These are phyloP conservation scores for Dioszegia aurantiaca DNA, from an alignment of 768 basidiomycete genomes.

Conservation along the genomic window DNA sequence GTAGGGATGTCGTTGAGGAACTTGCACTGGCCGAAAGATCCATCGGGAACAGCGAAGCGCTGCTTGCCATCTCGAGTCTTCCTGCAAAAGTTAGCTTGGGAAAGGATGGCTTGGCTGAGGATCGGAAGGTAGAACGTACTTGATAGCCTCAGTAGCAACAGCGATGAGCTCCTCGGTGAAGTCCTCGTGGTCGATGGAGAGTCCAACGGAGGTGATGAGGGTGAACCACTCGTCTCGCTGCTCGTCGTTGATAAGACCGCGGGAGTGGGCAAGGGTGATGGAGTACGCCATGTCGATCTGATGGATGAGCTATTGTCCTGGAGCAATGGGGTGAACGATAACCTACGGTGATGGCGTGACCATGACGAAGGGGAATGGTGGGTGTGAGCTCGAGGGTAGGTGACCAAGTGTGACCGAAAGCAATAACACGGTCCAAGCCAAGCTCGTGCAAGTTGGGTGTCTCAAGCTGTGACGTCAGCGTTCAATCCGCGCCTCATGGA, in stretches of 20 bases:
- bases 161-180: constrained; percentile 49
- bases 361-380: constrained; percentile 51
- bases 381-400: constrained; percentile 52
- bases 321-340: not conserved
- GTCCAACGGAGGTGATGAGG: constrained; percentile 48
- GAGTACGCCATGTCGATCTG: constrained; percentile 54
- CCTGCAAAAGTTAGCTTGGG: constrained; percentile 2
- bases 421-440: constrained; percentile 53
- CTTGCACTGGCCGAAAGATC: constrained; percentile 50
- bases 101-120: not conserved
- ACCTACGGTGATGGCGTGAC: constrained; percentile 48
- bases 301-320: not conserved
- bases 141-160: constrained; percentile 51
- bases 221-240: constrained; percentile 52
- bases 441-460: constrained; percentile 54
- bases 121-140: constrained; percentile 23
- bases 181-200: constrained; percentile 51
- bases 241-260: constrained; percentile 49
- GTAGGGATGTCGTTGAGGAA: constrained; percentile 53
- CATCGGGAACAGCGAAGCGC: constrained; percentile 51
- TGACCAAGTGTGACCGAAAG: constrained; percentile 52
- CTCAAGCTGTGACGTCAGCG: constrained; percentile 42
- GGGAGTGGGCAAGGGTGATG: constrained; percentile 51
- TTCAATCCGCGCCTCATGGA: not conserved
- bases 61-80: constrained; percentile 51